phyloP scores from a whole-genome alignment of 1,284 basidiomycete genomes.

The Ceratobasidium sp. region DNA sequence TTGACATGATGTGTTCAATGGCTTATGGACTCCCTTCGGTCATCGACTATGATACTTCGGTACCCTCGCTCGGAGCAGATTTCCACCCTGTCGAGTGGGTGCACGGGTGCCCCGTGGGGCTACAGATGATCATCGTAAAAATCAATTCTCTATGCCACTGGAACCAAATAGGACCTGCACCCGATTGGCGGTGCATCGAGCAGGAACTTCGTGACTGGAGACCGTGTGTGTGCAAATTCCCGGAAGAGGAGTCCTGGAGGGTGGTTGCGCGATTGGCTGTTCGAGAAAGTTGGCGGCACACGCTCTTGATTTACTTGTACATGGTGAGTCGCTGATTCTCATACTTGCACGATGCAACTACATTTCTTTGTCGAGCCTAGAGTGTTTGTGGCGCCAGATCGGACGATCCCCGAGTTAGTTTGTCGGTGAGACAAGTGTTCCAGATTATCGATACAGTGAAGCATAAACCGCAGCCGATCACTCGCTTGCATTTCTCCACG shows the following conservation, averaged over 20 bases:
- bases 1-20: slow-evolving; percentile 30
- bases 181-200: slow-evolving; percentile 9
- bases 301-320: slow-evolving; percentile 17
- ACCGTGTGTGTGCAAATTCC: neutral
- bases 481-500: neutral
- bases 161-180: neutral
- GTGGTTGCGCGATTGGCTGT: slow-evolving; percentile 9
- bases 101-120: neutral
- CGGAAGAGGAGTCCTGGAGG: slow-evolving; percentile 17
- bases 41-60: slow-evolving; percentile 19
- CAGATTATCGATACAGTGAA: neutral
- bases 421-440: slow-evolving; percentile 13
- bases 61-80: neutral
- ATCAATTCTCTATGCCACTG: neutral
- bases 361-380: neutral
- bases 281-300: slow-evolving; percentile 23
- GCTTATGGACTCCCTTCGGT: slow-evolving; percentile 25
- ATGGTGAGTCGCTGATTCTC: slow-evolving; percentile 13
- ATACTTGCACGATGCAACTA: neutral
- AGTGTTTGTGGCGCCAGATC: slow-evolving; percentile 24
- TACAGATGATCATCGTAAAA: neutral
- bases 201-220: neutral
- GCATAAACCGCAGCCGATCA: neutral
- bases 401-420: slow-evolving; percentile 8
- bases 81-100: slow-evolving; percentile 5